phyloP scores from a whole-genome alignment of 495 filamentous ascomycete genomes.

The Daldinia vernicosa region DNA sequence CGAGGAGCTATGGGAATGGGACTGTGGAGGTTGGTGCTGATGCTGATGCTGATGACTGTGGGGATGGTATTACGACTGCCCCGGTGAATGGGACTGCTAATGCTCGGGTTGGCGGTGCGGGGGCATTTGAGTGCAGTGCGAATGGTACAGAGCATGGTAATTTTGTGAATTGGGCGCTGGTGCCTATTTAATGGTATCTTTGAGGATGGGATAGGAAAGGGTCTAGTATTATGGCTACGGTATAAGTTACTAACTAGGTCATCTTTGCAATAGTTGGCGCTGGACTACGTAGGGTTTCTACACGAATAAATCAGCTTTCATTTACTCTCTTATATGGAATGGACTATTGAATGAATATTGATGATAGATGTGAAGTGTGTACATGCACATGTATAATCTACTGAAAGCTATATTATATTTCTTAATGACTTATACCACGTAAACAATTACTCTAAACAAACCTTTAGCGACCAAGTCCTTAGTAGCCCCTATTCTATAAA shows the following conservation, averaged over 20 bases:
- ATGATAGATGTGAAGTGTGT: background rate
- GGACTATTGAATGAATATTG: background rate
- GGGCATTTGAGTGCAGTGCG: constrained; percentile 9
- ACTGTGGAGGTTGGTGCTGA: background rate
- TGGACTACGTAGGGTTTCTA: background rate
- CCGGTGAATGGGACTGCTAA: background rate
- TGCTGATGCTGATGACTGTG: background rate
- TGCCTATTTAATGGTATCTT: background rate
- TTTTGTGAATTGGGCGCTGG: constrained; percentile 23
- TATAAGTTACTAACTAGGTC: background rate
- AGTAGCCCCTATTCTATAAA: constrained; percentile 5
- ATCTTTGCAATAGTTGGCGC: background rate
- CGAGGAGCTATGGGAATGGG: background rate
- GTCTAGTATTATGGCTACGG: background rate
- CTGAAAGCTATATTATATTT: too few species aligned
- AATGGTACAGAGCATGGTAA: background rate
- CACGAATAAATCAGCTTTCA: background rate
- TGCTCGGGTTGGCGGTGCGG: constrained; percentile 3
- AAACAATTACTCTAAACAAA: background rate
- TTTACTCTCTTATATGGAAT: background rate
- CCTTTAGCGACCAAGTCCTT: background rate
- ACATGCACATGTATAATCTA: background rate
- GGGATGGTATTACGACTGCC: background rate
- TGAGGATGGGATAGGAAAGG: background rate
- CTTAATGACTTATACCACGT: too few species aligned